Conservation (phyloP, 164 flowering plant species). For the Warburgia ugandensis region DNA sequence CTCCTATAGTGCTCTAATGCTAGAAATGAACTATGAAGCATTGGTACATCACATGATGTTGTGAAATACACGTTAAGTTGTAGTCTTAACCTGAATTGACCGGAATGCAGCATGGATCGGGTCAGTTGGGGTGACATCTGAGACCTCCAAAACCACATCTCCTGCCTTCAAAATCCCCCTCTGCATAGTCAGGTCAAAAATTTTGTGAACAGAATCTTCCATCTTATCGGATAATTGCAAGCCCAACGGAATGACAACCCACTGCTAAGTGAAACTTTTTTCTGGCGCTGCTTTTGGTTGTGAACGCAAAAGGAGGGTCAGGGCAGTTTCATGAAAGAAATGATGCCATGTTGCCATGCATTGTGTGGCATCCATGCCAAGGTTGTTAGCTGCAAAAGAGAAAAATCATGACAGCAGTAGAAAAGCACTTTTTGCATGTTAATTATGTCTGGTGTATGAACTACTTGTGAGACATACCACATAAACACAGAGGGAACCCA, state of each 20-base stretch:
- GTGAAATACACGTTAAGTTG: constrained; percentile 19
- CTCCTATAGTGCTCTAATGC: background rate
- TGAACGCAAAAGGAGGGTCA: constrained; percentile 78
- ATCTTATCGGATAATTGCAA: constrained; percentile 52
- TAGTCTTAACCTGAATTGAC: constrained; percentile 57
- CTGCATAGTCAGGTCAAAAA: constrained; percentile 37
- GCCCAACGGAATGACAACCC: constrained; percentile 68
- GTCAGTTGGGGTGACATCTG: constrained; percentile 42
- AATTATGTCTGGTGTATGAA: too few species aligned
- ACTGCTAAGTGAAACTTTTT: constrained; percentile 61
- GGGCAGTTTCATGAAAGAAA: constrained; percentile 83
- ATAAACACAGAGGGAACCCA: too few species aligned
- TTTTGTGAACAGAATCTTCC: constrained; percentile 49
- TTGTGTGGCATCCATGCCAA: constrained; percentile 81
- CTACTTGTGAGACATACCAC: too few species aligned
- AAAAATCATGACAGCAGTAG: too few species aligned
- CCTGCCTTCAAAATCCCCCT: constrained; percentile 54
- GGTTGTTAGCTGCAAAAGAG: constrained; percentile 60
- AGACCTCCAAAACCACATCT: constrained; percentile 61
- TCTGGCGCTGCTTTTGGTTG: constrained; percentile 41
- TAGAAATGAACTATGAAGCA: background rate
- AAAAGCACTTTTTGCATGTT: too few species aligned
- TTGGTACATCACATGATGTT: background rate
- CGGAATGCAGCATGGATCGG: constrained; percentile 36
- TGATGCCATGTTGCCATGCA: constrained; percentile 75